Evolutionary conservation across 331 rosid species (phyloP).

Genomic region (Spiraea crenata): DNA sequence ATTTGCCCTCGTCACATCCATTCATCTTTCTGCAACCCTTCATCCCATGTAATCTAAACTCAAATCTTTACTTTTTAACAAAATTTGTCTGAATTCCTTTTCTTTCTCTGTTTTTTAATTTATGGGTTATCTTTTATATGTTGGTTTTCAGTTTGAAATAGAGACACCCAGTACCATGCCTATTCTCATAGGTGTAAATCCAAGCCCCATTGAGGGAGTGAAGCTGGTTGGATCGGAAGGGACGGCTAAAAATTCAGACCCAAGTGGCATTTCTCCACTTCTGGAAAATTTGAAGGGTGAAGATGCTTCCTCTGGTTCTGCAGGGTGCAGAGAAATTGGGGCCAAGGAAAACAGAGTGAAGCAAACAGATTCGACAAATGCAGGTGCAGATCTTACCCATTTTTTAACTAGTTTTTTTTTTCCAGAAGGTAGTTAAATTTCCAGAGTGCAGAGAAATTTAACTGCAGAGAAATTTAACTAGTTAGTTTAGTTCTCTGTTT

Average conservation of each 20-base stretch:
- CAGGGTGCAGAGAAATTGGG: constrained; percentile 10
- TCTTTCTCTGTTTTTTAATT: neutral
- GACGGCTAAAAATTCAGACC: constrained; percentile 1
- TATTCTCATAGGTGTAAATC: constrained; percentile 19
- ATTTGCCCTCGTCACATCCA: constrained; percentile 35
- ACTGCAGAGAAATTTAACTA: too few species aligned
- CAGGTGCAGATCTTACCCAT: constrained; percentile 28
- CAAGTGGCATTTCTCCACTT: constrained; percentile 3
- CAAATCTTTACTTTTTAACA: neutral
- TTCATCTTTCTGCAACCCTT: neutral
- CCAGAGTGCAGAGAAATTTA: too few species aligned
- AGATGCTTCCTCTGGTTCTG: constrained; percentile 14
- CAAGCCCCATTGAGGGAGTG: constrained; percentile 1
- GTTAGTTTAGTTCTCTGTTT: neutral
- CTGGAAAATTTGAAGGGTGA: constrained; percentile 5
- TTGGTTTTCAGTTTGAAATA: constrained; percentile 26
- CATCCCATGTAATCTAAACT: constrained; percentile 30
- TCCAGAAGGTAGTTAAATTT: too few species aligned
- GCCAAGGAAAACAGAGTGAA: neutral
- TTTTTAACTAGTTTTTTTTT: too few species aligned
- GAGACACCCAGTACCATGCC: constrained; percentile 16
- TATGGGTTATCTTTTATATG: neutral
- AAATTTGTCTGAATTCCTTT: neutral
- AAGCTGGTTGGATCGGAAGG: constrained; percentile 11
- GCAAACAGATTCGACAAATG: constrained; percentile 16